Percentiles rank a stretch among this genome's conserved stretches.
Evolutionary conservation across 345 rosid species (phyloP).

Genomic region (Salix viminalis): DNA sequence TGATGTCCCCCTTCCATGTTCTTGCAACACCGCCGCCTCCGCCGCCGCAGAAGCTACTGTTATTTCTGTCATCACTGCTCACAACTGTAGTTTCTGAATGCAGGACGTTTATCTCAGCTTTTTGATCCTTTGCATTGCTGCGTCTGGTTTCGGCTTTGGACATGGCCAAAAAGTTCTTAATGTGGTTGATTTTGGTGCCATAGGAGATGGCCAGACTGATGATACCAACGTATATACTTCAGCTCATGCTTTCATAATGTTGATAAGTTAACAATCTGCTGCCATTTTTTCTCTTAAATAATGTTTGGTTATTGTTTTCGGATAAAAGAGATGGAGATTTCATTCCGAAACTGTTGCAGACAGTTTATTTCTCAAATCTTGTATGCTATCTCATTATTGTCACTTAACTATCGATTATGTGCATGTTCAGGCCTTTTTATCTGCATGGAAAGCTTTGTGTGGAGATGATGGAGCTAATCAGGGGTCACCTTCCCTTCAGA

Average conservation of each 20-base stretch:
- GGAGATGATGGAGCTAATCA: not conserved
- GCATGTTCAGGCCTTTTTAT: conserved; percentile 25
- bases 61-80: no score
- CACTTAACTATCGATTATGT: not conserved
- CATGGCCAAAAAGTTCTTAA: not conserved
- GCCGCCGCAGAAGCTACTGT: not conserved
- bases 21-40: no score
- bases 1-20: no score
- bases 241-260: not conserved
- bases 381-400: no score
- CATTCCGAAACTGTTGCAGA: no score
- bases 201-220: conserved; percentile 1
- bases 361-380: no score
- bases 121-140: not conserved
- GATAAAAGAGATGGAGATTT: no score
- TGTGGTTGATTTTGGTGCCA: conserved; percentile 5
- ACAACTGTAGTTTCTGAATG: no score
- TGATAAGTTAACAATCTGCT: no score
- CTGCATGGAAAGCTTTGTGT: conserved; percentile 28
- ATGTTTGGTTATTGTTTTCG: no score
- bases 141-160: not conserved
- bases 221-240: not conserved
- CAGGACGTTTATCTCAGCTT: not conserved
- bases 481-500: conserved; percentile 10
- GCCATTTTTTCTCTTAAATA: no score